Conservation (phyloP, 2,329 filamentous ascomycete species). For the Alternaria triticina region DNA sequence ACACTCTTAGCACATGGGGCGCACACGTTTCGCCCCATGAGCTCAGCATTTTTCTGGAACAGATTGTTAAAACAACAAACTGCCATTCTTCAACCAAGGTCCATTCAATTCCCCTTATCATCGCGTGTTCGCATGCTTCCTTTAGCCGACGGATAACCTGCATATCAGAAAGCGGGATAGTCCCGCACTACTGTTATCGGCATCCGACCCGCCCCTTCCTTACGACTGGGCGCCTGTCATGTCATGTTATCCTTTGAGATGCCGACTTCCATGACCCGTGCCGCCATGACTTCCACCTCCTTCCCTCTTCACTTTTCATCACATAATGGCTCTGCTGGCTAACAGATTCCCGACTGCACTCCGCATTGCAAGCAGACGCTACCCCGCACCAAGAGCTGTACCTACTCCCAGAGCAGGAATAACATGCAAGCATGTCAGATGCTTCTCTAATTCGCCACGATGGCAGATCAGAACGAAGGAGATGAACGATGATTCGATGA, state of each 20-base stretch:
- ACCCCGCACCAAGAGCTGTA: slow-evolving; percentile 23
- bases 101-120: background rate
- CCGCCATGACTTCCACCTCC: slow-evolving; percentile 13
- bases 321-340: slow-evolving; percentile 22
- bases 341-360: slow-evolving; percentile 18
- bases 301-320: background rate
- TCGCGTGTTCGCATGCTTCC: background rate
- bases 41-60: background rate
- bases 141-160: slow-evolving; percentile 20
- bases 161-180: slow-evolving; percentile 19
- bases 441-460: slow-evolving; percentile 42
- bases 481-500: slow-evolving; percentile 60
- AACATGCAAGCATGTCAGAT: slow-evolving; percentile 13
- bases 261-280: slow-evolving; percentile 13
- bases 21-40: background rate
- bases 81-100: background rate
- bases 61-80: background rate
- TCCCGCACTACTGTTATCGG: slow-evolving; percentile 27
- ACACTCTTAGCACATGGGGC: background rate
- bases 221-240: slow-evolving; percentile 26
- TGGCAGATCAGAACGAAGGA: slow-evolving; percentile 51
- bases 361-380: slow-evolving; percentile 28
- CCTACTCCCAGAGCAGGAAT: slow-evolving; percentile 5
- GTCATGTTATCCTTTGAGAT: slow-evolving; percentile 21
- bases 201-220: slow-evolving; percentile 19